phyloP scores from a whole-genome alignment of 345 rosid genomes.

The Crucihimalaya himalaica region DNA sequence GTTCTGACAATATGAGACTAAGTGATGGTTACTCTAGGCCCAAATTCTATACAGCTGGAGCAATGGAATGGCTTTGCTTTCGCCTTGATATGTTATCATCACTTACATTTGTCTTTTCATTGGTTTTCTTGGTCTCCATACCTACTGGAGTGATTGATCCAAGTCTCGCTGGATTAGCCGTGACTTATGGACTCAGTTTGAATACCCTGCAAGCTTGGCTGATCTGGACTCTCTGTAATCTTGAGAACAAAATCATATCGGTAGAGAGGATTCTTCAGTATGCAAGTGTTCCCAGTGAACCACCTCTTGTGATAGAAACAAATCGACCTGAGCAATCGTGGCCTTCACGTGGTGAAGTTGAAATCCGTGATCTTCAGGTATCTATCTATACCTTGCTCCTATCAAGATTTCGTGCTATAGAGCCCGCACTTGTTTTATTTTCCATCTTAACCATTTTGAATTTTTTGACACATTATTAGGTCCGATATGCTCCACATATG shows the following conservation, averaged over 20 bases:
- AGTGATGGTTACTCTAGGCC: conserved; percentile 72
- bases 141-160: conserved; percentile 69
- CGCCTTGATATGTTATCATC: conserved; percentile 73
- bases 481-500: conserved; percentile 75
- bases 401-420: neutral
- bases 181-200: conserved; percentile 80
- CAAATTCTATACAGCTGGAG: conserved; percentile 56
- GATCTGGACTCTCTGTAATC: conserved; percentile 65
- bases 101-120: conserved; percentile 67
- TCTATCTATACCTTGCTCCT: neutral
- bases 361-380: conserved; percentile 67
- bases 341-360: conserved; percentile 69
- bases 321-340: conserved; percentile 56
- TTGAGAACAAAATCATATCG: conserved; percentile 82
- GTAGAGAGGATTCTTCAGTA: conserved; percentile 91
- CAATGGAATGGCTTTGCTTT: conserved; percentile 88
- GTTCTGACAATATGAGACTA: conserved; percentile 57
- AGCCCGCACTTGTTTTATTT: neutral
- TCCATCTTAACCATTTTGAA: neutral
- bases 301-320: conserved; percentile 67
- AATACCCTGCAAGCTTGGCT: conserved; percentile 67
- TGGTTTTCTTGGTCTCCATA: conserved; percentile 63
- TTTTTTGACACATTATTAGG: conserved; percentile 43
- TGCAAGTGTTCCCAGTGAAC: conserved; percentile 64
- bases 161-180: conserved; percentile 86